These are phyloP conservation scores for Epicoccum sorghinum DNA, from an alignment of 2,329 filamentous ascomycete species.

Conservation along the genomic window DNA sequence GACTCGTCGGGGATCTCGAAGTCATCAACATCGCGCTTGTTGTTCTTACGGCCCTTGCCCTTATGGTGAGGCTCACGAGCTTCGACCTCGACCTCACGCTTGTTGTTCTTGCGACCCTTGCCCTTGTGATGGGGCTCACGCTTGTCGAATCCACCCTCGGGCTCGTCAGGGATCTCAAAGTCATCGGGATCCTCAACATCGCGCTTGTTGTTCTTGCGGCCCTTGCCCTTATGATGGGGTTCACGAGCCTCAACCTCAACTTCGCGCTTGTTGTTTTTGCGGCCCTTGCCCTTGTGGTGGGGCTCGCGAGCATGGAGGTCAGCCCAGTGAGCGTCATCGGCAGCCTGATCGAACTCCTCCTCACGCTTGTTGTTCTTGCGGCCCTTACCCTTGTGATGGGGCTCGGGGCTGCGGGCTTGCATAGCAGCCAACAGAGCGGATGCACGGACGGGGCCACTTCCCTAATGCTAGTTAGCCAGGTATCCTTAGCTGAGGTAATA, in stretches of 20 bases:
- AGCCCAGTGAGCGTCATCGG: constrained; percentile 12
- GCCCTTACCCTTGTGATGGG: constrained; percentile 21
- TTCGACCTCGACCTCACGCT: constrained; percentile 9
- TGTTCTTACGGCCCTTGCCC: constrained; percentile 11
- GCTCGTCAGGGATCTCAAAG: constrained; percentile 11
- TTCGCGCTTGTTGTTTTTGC: neutral
- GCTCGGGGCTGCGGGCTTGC: constrained; percentile 21
- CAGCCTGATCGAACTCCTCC: constrained; percentile 17
- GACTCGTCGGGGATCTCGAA: neutral
- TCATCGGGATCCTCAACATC: constrained; percentile 11
- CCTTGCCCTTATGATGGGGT: constrained; percentile 20
- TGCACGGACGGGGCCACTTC: constrained; percentile 29
- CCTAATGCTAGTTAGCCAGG: constrained; percentile 25
- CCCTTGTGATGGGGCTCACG: constrained; percentile 27
- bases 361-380: constrained; percentile 13
- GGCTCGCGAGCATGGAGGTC: constrained; percentile 11
- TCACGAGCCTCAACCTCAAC: constrained; percentile 5
- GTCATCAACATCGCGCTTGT: constrained; percentile 4
- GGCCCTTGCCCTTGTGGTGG: constrained; percentile 19
- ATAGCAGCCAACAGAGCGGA: constrained; percentile 32
- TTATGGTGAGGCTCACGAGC: constrained; percentile 20
- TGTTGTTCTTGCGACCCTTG: constrained; percentile 19
- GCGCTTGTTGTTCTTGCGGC: constrained; percentile 19
- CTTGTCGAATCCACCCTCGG: constrained; percentile 4
- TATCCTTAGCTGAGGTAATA: neutral